These are phyloP conservation scores for Xylaria castorea DNA, from an alignment of 495 filamentous ascomycete species.

Conservation along the genomic window DNA sequence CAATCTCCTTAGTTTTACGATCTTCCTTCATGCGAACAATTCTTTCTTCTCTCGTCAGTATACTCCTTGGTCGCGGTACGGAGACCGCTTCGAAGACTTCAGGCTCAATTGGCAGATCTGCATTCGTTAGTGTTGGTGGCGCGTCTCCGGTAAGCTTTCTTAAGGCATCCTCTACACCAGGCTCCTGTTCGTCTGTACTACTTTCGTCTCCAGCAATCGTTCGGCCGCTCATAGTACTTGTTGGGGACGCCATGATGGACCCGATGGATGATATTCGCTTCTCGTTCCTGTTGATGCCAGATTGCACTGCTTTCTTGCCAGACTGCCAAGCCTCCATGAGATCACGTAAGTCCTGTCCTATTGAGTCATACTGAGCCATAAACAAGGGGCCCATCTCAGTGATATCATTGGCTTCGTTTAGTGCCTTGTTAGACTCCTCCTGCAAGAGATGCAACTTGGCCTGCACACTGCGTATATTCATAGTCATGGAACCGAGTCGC, in stretches of 20 bases:
- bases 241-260: slow-evolving; percentile 76
- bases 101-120: slow-evolving; percentile 60
- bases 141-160: slow-evolving; percentile 75
- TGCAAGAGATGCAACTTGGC: slow-evolving; percentile 93
- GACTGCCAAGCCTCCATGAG: slow-evolving; percentile 92
- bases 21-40: slow-evolving; percentile 90
- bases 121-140: slow-evolving; percentile 42
- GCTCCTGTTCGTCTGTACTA: slow-evolving; percentile 43
- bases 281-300: slow-evolving; percentile 75
- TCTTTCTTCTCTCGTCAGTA: slow-evolving; percentile 84
- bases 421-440: slow-evolving; percentile 81
- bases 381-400: slow-evolving; percentile 76
- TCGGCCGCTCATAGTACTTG: slow-evolving; percentile 78
- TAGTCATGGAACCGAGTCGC: slow-evolving; percentile 83
- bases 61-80: slow-evolving; percentile 73
- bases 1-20: slow-evolving; percentile 68
- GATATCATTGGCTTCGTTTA: slow-evolving; percentile 76
- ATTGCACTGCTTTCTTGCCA: slow-evolving; percentile 76
- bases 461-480: slow-evolving; percentile 89
- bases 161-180: slow-evolving; percentile 65
- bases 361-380: slow-evolving; percentile 90
- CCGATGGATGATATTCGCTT: slow-evolving; percentile 70
- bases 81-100: slow-evolving; percentile 93
- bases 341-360: slow-evolving; percentile 82
- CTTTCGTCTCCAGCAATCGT: slow-evolving; percentile 84